phyloP scores from a whole-genome alignment of 2,329 filamentous ascomycete species.

The Graphilbum fragrans region DNA sequence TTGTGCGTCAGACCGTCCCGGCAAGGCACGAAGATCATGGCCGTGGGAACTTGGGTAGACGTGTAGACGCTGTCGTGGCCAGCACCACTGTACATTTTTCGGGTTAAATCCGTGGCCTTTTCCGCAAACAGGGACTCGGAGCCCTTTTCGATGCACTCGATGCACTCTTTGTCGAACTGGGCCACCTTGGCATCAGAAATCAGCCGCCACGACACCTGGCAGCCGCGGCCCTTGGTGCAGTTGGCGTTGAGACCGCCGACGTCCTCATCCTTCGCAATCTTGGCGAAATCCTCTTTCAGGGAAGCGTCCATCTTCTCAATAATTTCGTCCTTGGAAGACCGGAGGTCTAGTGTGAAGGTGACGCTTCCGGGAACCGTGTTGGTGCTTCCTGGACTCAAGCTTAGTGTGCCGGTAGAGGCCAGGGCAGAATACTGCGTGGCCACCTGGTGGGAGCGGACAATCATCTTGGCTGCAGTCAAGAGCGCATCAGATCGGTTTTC shows the following conservation, averaged over 20 bases:
- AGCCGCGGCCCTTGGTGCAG: slow-evolving; percentile 30
- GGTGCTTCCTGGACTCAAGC: slow-evolving; percentile 36
- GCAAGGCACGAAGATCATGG: slow-evolving; percentile 26
- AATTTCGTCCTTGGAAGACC: slow-evolving; percentile 37
- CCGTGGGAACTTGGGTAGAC: slow-evolving; percentile 19
- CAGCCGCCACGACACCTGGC: slow-evolving; percentile 40
- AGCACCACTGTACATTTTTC: slow-evolving; percentile 25
- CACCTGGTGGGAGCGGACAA: slow-evolving; percentile 15
- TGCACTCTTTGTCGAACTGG: slow-evolving; percentile 54
- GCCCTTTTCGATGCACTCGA: slow-evolving; percentile 41
- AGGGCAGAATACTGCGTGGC: slow-evolving; percentile 12
- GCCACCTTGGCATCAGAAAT: slow-evolving; percentile 51
- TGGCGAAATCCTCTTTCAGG: not conserved
- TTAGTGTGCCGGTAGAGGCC: slow-evolving; percentile 17
- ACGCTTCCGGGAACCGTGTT: slow-evolving; percentile 63
- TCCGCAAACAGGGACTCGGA: not conserved
- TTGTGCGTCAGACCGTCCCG: slow-evolving; percentile 24
- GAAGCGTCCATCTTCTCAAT: not conserved
- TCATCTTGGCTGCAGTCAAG: slow-evolving; percentile 20
- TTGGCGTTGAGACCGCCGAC: slow-evolving; percentile 25
- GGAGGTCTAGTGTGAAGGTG: slow-evolving; percentile 56
- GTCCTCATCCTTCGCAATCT: slow-evolving; percentile 12
- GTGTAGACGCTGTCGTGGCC: slow-evolving; percentile 25
- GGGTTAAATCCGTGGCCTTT: no score
- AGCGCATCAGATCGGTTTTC: slow-evolving; percentile 17